Evolutionary conservation across 1,284 basidiomycete species (phyloP), one percentile per base, ranked within the genome.

Genomic region (Fomitopsis pinicola): DNA sequence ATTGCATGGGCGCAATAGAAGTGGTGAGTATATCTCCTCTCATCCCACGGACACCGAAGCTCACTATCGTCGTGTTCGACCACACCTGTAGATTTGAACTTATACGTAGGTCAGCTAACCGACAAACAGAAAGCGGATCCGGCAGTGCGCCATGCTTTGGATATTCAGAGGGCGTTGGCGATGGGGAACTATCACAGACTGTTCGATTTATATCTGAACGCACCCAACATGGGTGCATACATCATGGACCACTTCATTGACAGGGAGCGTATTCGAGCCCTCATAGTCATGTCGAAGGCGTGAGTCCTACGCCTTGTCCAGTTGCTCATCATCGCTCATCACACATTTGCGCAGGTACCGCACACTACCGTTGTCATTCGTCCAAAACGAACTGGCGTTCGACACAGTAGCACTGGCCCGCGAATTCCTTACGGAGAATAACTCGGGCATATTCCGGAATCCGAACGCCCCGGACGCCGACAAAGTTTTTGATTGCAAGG

Each of bases 161-260:
- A 82, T 59, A 95, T 98, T 60, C 94, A 96, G 71, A 87, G 91
- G 42, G 91, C 95, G 30, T 76, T 96, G 62, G 87, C 95, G 52
- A 92, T 92, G 73, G 94, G 93, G 71, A 99, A 99, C 76, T 99
- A 98, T 76, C 91, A 94, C 76, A 83, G 86, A 54, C 86, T 99
- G 68, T 99, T 98, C 79, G 83, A 87, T 64, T 80, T 96, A 56
- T 99, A 94, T 76, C 70, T 86, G 66, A 81, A 82, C 62, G 93
- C 95, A 50, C 96, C 96, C 46, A 97, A 97, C 73, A 98, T 99
- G 97, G 94, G 95, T 57, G 95, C 88, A 60, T 98, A 98, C 76
- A 95, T 99, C 72, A 97, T 99, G 94, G 97, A 99, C 76, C 95
- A 98, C 75, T 98, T 99, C 74, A 91, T 98, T 67, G 88, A 91